phyloP scores from a whole-genome alignment of 306 rosid genomes.

The Notholithocarpus densiflorus region DNA sequence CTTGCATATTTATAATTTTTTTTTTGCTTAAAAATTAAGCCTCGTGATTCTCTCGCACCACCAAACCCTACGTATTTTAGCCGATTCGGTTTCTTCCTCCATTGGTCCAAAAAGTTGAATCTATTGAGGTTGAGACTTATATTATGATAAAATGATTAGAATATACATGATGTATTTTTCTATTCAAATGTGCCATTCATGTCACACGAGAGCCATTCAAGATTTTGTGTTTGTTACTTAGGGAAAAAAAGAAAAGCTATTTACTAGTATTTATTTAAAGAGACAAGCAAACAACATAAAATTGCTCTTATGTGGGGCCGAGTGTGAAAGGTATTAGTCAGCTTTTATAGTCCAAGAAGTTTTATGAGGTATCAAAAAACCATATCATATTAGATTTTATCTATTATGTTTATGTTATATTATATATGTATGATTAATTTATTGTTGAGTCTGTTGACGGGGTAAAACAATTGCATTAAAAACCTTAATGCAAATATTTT shows the following conservation, averaged over 20 bases:
- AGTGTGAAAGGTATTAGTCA: background rate
- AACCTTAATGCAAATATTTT: conserved; percentile 1
- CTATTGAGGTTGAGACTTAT: conserved; percentile 24
- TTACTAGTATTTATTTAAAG: background rate
- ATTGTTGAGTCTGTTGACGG: conserved; percentile 1
- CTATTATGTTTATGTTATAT: background rate
- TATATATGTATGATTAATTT: background rate
- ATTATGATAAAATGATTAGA: conserved; percentile 17
- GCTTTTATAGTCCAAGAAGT: conserved; percentile 16
- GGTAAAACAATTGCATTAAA: conserved; percentile 26
- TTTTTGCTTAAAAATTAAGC: conserved; percentile 54
- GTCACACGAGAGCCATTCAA: conserved; percentile 24
- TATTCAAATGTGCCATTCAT: conserved; percentile 34
- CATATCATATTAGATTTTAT: conserved; percentile 12
- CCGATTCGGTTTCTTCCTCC: conserved; percentile 7
- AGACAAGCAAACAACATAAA: conserved; percentile 16
- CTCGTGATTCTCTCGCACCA: conserved; percentile 49
- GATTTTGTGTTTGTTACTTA: conserved; percentile 23
- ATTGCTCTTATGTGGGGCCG: conserved; percentile 13
- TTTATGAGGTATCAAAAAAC: conserved; percentile 6
- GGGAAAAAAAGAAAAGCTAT: conserved; percentile 4
- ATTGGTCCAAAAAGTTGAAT: conserved; percentile 48
- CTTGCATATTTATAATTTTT: background rate
- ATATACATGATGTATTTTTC: conserved; percentile 5
- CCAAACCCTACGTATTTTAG: conserved; percentile 42